Base-by-base conservation (phyloP, 331 rosid genomes). In the Pyracantha coccinea region DNA sequence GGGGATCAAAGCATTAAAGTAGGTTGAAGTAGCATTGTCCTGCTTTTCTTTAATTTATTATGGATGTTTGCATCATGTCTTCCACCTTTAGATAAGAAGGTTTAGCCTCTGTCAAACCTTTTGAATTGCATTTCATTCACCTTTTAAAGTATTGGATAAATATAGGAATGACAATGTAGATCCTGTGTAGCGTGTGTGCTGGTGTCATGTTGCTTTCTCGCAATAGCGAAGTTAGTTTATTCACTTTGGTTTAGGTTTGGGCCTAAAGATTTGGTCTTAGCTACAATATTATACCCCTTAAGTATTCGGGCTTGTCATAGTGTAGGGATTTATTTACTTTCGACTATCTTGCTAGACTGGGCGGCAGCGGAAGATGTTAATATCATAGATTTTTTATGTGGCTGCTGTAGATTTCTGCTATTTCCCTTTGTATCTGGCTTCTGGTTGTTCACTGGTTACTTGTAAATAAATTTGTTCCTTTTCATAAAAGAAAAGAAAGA, bases 1-100 rank as follows among this genome's bases (percentile, higher is more conserved):
- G 92, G 95, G 92, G 70, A 74, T 87, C 73, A 91, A 89, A 86
- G 95, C 97, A 80, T 77, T 89, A 82, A 91, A 91, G 97, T 91
- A 27, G 2, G 10, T 60, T 12, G 58, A 21, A 24, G 72, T 14
- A 15, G 16, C 53, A 15, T 45, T 29, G 33, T 44, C 4, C 21
- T 44, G 15, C 21, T 15, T 67, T 29, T 41, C n/a, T 38, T 38
- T 6, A 2, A 44, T 14, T 28, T 50, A 44, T 44, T 55, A 9
- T 20, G 16, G 6, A 33, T 67, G 20, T 38, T 67, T 2, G 55
- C 20, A 35, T 67, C 72, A 23, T 50, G 27, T 24, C 58, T 44
- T 68, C 21, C 27, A 24, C 72, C 7, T 44, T 44, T 41, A 16
- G 13, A 16, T 44, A 15, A 24, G 15, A 68, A 6, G 38, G 58